Base-by-base conservation (phyloP, 257 asterid species). In the Buddleja alternifolia region DNA sequence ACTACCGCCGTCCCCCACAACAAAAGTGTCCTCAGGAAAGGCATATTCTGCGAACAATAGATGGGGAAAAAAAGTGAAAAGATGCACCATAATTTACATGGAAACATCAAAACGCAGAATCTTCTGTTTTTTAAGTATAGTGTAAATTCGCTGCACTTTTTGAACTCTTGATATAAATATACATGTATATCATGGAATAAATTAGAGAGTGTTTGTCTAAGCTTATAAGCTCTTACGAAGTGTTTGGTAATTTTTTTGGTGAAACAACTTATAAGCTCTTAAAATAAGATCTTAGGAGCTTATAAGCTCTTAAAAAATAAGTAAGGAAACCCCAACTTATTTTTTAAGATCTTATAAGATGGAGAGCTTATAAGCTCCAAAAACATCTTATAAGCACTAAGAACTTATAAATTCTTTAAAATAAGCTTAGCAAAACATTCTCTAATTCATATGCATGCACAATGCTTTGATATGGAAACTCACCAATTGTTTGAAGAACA, bases 401-500 rank as follows among this genome's bases (percentile, higher is more conserved):
- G n/a, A n/a, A n/a, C n/a, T n/a, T n/a, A n/a, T n/a, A n/a, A n/a
- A n/a, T n/a, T n/a, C n/a, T n/a, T n/a, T n/a, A n/a, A n/a, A n/a
- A n/a, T n/a, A n/a, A n/a, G n/a, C n/a, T n/a, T n/a, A n/a, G n/a
- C n/a, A n/a, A n/a, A n/a, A n/a, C n/a, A n/a, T n/a, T n/a, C n/a
- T n/a, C 17, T 34, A 70, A 39, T 32, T 3, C 11, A 73, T 53
- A 21, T 20, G 11, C 66, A 77, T 56, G 57, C 54, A 72, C 10
- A 21, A 72, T 16, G 16, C 48, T 41, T 10, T 20, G 16, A 17
- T 47, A 65, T 32, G 71, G 57, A 60, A 60, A 85, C 95, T 86
- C 77, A 93, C 98, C 98, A 79, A 90, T 74, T 80, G 65, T 83
- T 74, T 85, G 85, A 73, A 90, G 92, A 67, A 90, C 75, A 52